phyloP scores from a whole-genome alignment of 1,284 basidiomycete genomes.

The Peniophora sp. region DNA sequence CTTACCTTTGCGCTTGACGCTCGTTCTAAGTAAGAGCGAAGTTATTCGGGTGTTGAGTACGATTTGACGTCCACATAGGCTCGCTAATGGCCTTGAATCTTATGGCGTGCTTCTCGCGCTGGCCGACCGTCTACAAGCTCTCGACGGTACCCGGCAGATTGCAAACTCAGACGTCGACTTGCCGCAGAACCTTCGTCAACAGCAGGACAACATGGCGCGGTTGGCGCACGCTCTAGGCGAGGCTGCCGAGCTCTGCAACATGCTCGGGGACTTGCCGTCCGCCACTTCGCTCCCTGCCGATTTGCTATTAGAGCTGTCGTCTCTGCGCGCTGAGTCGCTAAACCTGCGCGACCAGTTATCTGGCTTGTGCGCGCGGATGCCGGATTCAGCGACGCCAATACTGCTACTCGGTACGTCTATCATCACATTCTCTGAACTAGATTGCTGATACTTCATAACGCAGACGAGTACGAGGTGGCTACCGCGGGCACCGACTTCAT shows the following conservation, averaged over 20 bases:
- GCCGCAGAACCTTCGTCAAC: conserved; percentile 18
- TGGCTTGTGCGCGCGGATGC: conserved; percentile 16
- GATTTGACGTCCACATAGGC: conserved; percentile 1
- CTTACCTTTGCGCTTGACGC: conserved; percentile 53
- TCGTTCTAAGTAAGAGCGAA: conserved; percentile 31
- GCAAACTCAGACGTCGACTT: conserved; percentile 21
- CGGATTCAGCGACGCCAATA: conserved; percentile 22
- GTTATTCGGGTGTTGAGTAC: not conserved
- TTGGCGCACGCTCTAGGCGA: conserved; percentile 35
- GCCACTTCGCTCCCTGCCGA: conserved; percentile 15
- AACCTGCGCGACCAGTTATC: not conserved
- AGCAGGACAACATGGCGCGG: conserved; percentile 27
- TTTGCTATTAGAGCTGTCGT: conserved; percentile 21
- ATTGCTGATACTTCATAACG: conserved; percentile 1
- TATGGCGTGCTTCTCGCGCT: conserved; percentile 3
- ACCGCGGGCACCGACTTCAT: conserved; percentile 8
- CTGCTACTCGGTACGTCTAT: conserved; percentile 27
- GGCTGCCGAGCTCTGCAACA: conserved; percentile 23
- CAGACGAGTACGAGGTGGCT: conserved; percentile 30
- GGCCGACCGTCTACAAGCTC: conserved; percentile 5
- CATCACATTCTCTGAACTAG: conserved; percentile 1
- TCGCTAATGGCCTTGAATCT: conserved; percentile 3
- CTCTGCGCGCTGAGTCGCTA: not conserved
- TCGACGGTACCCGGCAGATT: conserved; percentile 18
- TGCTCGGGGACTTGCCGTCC: conserved; percentile 26